Conservation (phyloP, 371 early-diverging fungal genomes). For the Vairimorpha ceranae region DNA sequence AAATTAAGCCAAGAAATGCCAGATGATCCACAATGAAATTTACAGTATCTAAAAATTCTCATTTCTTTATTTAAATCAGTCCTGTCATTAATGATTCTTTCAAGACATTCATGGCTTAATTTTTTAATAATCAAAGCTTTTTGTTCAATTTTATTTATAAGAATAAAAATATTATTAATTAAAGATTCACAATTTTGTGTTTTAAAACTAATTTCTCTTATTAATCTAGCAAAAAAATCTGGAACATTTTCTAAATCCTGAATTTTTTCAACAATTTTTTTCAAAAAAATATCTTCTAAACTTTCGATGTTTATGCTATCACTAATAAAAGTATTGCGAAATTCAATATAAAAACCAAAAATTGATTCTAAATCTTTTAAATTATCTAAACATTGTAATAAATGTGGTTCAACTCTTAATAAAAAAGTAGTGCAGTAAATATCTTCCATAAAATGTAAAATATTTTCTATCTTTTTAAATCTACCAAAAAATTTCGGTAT, state of each 20-base stretch:
- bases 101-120: background rate
- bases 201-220: background rate
- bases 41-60: background rate
- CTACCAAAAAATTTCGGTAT: background rate
- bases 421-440: background rate
- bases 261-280: background rate
- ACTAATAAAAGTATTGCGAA: background rate
- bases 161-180: background rate
- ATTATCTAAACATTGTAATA: background rate
- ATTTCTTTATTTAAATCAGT: background rate
- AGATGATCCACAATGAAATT: background rate
- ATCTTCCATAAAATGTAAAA: background rate
- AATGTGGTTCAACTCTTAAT: background rate
- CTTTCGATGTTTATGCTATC: background rate
- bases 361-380: background rate
- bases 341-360: background rate
- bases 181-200: background rate
- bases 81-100: background rate
- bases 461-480: background rate
- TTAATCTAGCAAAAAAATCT: background rate
- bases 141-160: background rate
- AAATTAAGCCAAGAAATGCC: background rate
- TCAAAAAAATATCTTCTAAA: background rate
- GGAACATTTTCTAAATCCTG: background rate
- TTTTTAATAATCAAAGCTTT: background rate